These are phyloP conservation scores for Colletotrichum godetiae DNA, from an alignment of 2,329 filamentous ascomycete species.

Conservation along the genomic window DNA sequence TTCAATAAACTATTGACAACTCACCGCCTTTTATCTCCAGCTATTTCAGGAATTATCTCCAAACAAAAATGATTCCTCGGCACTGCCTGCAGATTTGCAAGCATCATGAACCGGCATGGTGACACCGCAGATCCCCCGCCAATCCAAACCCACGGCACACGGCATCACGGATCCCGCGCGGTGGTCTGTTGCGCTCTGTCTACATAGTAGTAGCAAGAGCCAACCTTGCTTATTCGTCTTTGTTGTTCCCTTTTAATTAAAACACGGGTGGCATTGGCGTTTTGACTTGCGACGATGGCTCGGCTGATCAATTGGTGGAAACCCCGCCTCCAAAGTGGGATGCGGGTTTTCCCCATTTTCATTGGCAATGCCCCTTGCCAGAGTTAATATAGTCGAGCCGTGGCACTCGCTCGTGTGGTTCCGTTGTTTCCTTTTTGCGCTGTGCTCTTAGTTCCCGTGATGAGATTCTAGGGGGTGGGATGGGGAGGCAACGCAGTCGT, in stretches of 20 bases:
- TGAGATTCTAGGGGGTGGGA: not conserved
- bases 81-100: not conserved
- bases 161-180: not conserved
- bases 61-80: not conserved
- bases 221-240: not conserved
- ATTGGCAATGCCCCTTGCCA: constrained; percentile 1
- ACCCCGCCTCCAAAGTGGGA: not conserved
- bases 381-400: not conserved
- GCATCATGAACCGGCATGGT: not conserved
- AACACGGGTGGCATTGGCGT: not conserved
- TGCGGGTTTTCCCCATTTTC: not conserved
- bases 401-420: constrained; percentile 29
- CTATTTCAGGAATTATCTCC: not conserved
- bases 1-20: not conserved
- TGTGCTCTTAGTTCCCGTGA: constrained; percentile 10
- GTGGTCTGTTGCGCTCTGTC: not conserved
- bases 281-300: not conserved
- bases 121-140: constrained; percentile 9
- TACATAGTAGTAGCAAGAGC: no score
- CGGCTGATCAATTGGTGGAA: constrained; percentile 2
- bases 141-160: constrained; percentile 7
- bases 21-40: not conserved
- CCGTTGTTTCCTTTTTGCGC: constrained; percentile 28
- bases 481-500: not conserved
- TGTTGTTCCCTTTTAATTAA: not conserved